Evolutionary conservation across 2,329 filamentous ascomycete species (phyloP), one percentile per base, ranked within the genome.

Genomic region (Malbranchea cinnamomea): DNA sequence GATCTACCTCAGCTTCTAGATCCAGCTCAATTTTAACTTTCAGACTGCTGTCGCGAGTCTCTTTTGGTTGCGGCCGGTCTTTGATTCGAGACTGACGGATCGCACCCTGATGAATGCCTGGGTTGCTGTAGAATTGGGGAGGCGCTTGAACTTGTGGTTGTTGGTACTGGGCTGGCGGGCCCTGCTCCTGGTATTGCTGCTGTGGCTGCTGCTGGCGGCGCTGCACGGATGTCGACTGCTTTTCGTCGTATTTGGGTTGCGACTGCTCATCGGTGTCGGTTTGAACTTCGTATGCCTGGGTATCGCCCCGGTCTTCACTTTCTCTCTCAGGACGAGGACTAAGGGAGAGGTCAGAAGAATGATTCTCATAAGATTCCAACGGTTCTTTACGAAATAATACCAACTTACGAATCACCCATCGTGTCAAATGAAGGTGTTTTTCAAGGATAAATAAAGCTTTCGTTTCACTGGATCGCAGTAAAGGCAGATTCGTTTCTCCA

Each of bases 1-100:
- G n/a, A n/a, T n/a, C n/a, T 24, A 33, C 31, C 24, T 35, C 33
- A n/a, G 17, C 33, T 24, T 35, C 33, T 16, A 35, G 45, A 46
- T 58, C 54, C 35, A 58, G 31, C 43, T 58, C 53, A 36, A 58
- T 54, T 43, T 56, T 55, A 39, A 58, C 53, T 44, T 57, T 57
- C 40, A 57, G 38, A 35, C 44, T 49, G 39, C 50, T 54, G 31
- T 55, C 53, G 38, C 52, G 43, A 28, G 44, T 43, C 36, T 50
- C 51, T 26, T 43, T 40, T 19, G 52, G 52, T 14, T 34, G 17
- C 12, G 52, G 53, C 7, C 53, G 40, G 39, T 57, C 53, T 29
- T 53, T 47, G 37, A 57, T 56, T 31, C 53, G 43, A 1, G 53
- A 56, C 37, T 58, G 22, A 21, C 32, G 27, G 18, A 34, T 30